Conservation (phyloP, 768 basidiomycete species). For the Kwoniella sp. region DNA sequence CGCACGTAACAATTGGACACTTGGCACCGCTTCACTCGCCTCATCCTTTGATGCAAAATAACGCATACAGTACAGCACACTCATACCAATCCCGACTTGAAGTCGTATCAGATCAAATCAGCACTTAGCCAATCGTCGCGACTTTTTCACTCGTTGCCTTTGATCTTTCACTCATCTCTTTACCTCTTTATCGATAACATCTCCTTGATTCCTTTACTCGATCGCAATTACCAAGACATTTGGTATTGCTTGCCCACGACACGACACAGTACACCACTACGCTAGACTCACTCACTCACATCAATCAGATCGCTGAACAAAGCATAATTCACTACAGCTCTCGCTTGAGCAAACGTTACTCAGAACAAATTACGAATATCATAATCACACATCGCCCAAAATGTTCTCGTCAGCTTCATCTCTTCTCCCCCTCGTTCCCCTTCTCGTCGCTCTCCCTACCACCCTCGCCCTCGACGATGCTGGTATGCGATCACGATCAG, state of each 20-base stretch:
- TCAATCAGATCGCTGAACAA: background rate
- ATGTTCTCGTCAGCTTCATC: constrained; percentile 19
- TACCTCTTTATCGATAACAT: background rate
- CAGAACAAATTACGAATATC: background rate
- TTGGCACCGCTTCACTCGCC: background rate
- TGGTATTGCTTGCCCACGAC: no score
- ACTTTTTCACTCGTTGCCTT: background rate
- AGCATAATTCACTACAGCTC: background rate
- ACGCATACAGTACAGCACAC: no score
- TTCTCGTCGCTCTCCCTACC: constrained; percentile 24
- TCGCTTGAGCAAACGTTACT: background rate
- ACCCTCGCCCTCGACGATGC: constrained; percentile 57
- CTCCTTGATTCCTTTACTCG: background rate
- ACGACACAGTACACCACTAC: background rate
- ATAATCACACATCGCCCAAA: background rate
- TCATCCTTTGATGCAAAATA: no score
- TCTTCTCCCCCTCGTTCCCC: constrained; percentile 20
- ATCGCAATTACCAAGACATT: no score
- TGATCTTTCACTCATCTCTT: background rate
- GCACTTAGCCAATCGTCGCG: no score
- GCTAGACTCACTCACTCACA: background rate
- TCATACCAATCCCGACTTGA: constrained; percentile 2
- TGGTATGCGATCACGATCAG: constrained; percentile 72
- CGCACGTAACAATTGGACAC: background rate
- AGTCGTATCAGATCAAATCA: background rate